A percentile compares a stretch with the other conserved stretches of the same genome.
phyloP scores from a whole-genome alignment of 1,139 yeast genomes.

The Taphrina confusa region DNA sequence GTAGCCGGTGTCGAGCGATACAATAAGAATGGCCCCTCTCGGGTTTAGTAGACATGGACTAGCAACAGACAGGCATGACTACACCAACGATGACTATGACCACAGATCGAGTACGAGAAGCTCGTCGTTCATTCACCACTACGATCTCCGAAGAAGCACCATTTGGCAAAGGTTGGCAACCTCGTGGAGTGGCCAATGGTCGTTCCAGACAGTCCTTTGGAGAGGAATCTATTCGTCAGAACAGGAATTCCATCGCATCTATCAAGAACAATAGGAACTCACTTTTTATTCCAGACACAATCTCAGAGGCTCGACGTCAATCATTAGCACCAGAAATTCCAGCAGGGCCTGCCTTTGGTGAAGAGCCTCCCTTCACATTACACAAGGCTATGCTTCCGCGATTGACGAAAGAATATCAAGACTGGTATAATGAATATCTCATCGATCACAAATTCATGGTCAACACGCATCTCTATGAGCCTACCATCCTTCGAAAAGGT shows the following conservation, averaged over 20 bases:
- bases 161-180: background rate
- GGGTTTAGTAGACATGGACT: no score
- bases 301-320: constrained; percentile 18
- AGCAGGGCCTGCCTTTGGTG: constrained; percentile 25
- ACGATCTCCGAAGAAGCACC: background rate
- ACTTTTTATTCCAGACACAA: constrained; percentile 13
- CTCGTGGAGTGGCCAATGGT: background rate
- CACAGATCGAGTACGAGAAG: background rate
- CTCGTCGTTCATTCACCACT: background rate
- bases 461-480: constrained; percentile 29
- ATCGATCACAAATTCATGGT: constrained; percentile 34
- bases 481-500: constrained; percentile 24
- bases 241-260: constrained; percentile 5
- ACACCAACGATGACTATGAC: background rate
- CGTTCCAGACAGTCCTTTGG: constrained; percentile 3
- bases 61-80: no score
- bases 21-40: background rate
- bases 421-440: constrained; percentile 31
- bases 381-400: constrained; percentile 20
- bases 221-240: constrained; percentile 4
- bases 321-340: constrained; percentile 27
- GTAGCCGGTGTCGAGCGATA: background rate
- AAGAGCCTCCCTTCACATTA: constrained; percentile 30
- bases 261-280: constrained; percentile 9
- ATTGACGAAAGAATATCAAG: constrained; percentile 16